Evolutionary conservation across 192 early-diverging fungal species (phyloP), one percentile per base, ranked within the genome.

Genomic region (Phycomyces blakesleeanus): DNA sequence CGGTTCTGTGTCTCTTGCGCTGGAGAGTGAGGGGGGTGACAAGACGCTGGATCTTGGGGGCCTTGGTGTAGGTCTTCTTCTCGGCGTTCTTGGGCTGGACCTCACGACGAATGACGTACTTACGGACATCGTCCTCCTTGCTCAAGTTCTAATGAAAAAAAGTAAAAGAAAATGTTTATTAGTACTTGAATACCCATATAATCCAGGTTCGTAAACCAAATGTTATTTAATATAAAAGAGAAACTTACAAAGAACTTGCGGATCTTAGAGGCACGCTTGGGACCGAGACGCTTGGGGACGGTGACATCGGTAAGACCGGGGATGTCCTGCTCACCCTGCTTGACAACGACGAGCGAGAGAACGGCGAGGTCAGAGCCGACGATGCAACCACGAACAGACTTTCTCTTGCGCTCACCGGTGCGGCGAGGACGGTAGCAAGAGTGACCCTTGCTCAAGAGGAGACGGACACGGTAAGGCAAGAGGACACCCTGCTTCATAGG

Each of bases 401-500:
- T 98, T 75, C 96, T 83, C 89, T 95, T 95, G 78, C 96, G 94
- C 88, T 98, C 96, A 78, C 96, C 96, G 55, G 87, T 88, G 70
- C 95, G 90, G 78, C 96, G 93, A 71, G 92, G 87, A 72, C 95
- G 93, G 89, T 95, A 98, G 90, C 95, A 97, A 65, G 95, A 96
- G 91, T 96, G 94, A 68, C 96, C 96, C 81, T 92, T 86, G 68
- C 87, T 86, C 69, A 92, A 80, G 72, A 92, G 83, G 71, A 92
- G 81, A 55, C 87, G 83, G 66, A 89, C 88, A 82, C 90, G 90
- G 76, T 80, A 71, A 50, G 83, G 84, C 50, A 84, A 71, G 68
- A 83, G 76, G 38, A 98, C 92, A 93, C 97, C 97, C 85, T 98
- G 97, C 90, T 97, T 98, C 97, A 98, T 98, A 67, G 97, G 97